Evolutionary conservation across 192 early-diverging fungal genomes (phyloP).

Genomic region (Allomyces javanicus): DNA sequence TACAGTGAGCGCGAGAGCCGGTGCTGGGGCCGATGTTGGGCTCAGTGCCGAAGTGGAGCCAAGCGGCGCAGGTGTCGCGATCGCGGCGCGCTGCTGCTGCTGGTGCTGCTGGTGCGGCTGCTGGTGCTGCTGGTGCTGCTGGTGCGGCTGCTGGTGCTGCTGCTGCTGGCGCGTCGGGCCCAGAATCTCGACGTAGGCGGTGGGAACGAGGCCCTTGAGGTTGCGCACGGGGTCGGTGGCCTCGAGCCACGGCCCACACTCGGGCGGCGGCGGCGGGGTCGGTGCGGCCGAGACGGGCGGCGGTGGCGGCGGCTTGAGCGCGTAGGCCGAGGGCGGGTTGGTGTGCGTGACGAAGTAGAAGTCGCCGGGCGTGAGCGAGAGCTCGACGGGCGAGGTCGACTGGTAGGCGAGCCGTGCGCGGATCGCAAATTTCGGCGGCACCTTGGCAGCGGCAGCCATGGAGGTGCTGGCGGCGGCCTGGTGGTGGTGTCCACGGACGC

Average conservation of each 20-base stretch:
- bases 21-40: too few species aligned
- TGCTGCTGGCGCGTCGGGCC: background rate
- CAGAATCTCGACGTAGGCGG: background rate
- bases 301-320: background rate
- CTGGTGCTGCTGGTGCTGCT: background rate
- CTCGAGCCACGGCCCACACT: background rate
- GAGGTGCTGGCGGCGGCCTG: too few species aligned
- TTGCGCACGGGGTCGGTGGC: background rate
- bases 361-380: background rate
- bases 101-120: too few species aligned
- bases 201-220: background rate
- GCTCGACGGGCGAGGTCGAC: background rate
- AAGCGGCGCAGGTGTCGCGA: too few species aligned
- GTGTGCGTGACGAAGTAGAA: background rate
- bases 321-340: background rate
- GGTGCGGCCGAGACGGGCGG: background rate
- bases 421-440: background rate
- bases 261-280: background rate
- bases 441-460: background rate
- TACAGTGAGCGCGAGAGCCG: background rate
- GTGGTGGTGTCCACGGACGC: too few species aligned
- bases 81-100: too few species aligned
- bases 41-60: too few species aligned
- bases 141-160: background rate
- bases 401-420: background rate